Conservation (phyloP, 192 early-diverging fungal genomes). For the Funneliformis geosporum region DNA sequence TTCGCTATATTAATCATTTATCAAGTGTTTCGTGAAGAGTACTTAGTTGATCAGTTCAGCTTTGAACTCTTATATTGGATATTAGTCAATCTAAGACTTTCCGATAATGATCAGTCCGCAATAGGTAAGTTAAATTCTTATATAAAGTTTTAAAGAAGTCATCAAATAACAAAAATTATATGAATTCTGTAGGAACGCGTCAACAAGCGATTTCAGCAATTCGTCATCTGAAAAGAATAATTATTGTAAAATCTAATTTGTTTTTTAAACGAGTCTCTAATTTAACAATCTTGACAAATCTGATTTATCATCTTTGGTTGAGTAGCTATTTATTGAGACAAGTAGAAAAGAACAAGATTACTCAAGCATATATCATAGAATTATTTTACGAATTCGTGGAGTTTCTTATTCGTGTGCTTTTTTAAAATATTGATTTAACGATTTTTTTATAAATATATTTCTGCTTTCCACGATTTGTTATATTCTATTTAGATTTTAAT, state of each 20-base stretch:
- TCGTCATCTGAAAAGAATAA: constrained; percentile 59
- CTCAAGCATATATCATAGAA: constrained; percentile 59
- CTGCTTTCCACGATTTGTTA: neutral
- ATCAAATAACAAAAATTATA: neutral
- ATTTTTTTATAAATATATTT: neutral
- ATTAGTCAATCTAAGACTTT: constrained; percentile 59
- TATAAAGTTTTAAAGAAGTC: neutral
- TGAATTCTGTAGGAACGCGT: constrained; percentile 48
- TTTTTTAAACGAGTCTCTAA: constrained; percentile 48
- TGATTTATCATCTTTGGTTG: constrained; percentile 51
- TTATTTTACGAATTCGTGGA: constrained; percentile 62
- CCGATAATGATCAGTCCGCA: constrained; percentile 61
- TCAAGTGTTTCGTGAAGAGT: constrained; percentile 65
- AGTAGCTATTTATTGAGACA: constrained; percentile 63
- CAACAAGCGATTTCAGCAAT: constrained; percentile 56
- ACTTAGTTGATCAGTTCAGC: constrained; percentile 65
- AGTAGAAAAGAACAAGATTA: constrained; percentile 55
- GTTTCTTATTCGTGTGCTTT: constrained; percentile 7
- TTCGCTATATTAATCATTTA: constrained; percentile 75
- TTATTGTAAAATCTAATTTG: constrained; percentile 51
- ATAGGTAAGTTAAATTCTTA: constrained; percentile 45
- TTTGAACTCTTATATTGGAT: constrained; percentile 72
- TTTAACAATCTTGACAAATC: constrained; percentile 49
- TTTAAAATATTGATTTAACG: neutral
- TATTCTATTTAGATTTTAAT: constrained; percentile 12